phyloP scores from a whole-genome alignment of 148 eudicot species.

The Dianthus caryophyllus region DNA sequence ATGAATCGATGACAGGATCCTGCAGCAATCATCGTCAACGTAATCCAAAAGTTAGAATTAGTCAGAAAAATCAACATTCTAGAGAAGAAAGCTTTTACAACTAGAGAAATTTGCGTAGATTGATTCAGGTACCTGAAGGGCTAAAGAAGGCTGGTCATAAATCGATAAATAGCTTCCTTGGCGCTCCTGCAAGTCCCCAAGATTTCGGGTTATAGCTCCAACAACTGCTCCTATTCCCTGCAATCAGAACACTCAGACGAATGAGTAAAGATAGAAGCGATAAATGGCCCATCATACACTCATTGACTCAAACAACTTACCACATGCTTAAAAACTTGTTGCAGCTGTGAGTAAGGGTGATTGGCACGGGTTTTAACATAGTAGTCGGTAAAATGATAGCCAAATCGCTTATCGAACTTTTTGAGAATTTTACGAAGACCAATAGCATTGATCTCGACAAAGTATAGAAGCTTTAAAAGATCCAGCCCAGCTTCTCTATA shows the following conservation, averaged over 20 bases:
- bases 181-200: constrained; percentile 72
- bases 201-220: constrained; percentile 89
- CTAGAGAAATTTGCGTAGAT: constrained; percentile 6
- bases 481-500: constrained; percentile 73
- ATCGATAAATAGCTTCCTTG: constrained; percentile 87
- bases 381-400: constrained; percentile 74
- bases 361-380: constrained; percentile 90
- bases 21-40: constrained; percentile 31
- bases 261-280: constrained; percentile 5
- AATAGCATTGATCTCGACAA: constrained; percentile 81
- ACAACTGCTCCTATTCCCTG: constrained; percentile 97
- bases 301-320: constrained; percentile 35
- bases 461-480: constrained; percentile 68
- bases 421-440: constrained; percentile 88
- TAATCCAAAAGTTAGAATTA: constrained; percentile 1
- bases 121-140: constrained; percentile 49
- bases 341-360: constrained; percentile 93
- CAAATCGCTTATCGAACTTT: constrained; percentile 87
- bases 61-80: not conserved
- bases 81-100: not conserved
- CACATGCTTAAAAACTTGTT: constrained; percentile 96
- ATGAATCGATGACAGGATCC: constrained; percentile 69
- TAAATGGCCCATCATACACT: not conserved
- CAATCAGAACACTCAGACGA: not conserved
- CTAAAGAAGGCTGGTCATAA: constrained; percentile 71